Percentiles rank a stretch among this genome's conserved stretches.
phyloP scores from a whole-genome alignment of 176 grass and related monocot genomes.

The Pontederia crassipes region DNA sequence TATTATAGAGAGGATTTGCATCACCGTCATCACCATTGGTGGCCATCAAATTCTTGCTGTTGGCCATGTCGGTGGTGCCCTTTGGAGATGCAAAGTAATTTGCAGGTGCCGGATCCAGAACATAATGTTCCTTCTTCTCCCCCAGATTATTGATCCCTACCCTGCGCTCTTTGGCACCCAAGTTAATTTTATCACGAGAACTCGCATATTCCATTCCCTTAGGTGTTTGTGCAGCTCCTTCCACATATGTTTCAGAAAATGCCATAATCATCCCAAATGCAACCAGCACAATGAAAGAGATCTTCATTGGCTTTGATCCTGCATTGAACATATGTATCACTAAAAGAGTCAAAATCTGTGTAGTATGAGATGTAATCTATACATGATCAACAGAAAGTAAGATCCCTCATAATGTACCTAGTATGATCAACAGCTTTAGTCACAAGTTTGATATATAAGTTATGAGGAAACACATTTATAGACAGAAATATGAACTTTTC shows the following conservation, averaged over 20 bases:
- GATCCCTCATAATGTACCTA: too few species aligned
- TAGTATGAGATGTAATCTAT: too few species aligned
- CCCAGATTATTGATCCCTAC: neutral
- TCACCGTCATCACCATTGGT: neutral
- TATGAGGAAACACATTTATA: too few species aligned
- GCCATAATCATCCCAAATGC: neutral
- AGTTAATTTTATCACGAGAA: neutral
- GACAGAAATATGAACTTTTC: too few species aligned
- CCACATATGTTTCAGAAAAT: neutral
- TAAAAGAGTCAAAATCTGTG: too few species aligned
- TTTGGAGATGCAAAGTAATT: neutral
- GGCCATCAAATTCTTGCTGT: neutral
- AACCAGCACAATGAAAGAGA: neutral
- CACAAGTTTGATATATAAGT: too few species aligned
- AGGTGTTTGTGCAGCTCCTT: neutral
- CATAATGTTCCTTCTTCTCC: neutral
- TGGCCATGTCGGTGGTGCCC: neutral
- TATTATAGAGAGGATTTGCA: neutral
- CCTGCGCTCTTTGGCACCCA: neutral
- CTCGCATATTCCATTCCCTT: neutral
- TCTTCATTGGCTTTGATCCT: neutral
- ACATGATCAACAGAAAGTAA: too few species aligned
- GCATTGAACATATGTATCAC: too few species aligned
- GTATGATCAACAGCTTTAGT: too few species aligned
- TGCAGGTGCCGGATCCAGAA: neutral